Base-by-base conservation (phyloP, 768 basidiomycete species). In the Sporobolomyces pararoseus region DNA sequence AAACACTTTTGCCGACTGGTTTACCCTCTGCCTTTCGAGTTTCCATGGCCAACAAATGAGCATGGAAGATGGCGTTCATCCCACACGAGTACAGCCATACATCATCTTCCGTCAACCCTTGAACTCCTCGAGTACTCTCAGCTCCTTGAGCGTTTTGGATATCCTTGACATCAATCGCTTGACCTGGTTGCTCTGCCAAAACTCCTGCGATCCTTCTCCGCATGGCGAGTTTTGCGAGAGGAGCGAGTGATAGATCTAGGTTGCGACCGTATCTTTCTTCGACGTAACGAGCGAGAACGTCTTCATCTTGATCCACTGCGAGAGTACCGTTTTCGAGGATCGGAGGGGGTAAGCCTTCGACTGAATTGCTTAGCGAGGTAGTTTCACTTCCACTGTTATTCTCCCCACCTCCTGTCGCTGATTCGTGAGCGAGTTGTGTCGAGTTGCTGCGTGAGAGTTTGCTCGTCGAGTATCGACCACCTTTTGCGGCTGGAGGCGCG, bases 221-320 rank as follows among this genome's bases (percentile, higher is more conserved):
- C 60, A 99, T 81, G 0, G 90, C 89, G 19, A 86, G 84, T 79
- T 99, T 99, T 5, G 92, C 93, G n/a, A 86, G 83, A 0, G 84
- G 81, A 0, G 89, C 89, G 5, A 86, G 85, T 21, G 84, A 81
- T 2, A 88, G 77, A 17, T 92, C 89, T 25, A 95, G 81, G 77
- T 95, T 97, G 9, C 95, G 86, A 0, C 92, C 95, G 73, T 96
- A 98, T 19, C 94, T 87, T 79, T 97, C 93, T 79, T 98, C 95
- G 31, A 98, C 83, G 79, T 94, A 97, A 9, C 25, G 78, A 58
- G 82, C 83, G 58, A 90, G 79, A 14, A 80, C 78, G 42, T 91
- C 89, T 25, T 77, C 76, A 17, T 78, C 80, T 14, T 76, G 76
- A 4, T 78, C 77, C 31, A 74, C 37, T 62, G 67, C 21, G 12